A percentile compares a stretch with the other conserved stretches of the same genome.
Conservation (phyloP, 495 filamentous ascomycete species). For the Astrocystis sublimbata region DNA sequence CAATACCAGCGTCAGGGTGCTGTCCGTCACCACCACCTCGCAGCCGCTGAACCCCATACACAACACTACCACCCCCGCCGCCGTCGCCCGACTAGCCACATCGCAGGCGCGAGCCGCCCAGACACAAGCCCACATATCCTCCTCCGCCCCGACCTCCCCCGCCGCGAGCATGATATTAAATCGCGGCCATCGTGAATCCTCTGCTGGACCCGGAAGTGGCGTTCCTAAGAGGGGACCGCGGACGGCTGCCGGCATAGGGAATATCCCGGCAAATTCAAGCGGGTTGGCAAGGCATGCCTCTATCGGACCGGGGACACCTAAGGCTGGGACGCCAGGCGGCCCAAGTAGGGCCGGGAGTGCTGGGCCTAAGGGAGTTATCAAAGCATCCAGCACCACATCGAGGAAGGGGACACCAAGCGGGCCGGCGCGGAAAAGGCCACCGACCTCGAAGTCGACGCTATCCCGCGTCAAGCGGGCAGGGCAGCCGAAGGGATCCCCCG, state of each 20-base stretch:
- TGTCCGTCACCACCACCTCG: slow-evolving; percentile 36
- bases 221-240: slow-evolving; percentile 73
- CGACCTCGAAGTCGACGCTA: slow-evolving; percentile 58
- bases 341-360: slow-evolving; percentile 68
- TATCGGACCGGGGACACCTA: slow-evolving; percentile 83
- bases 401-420: slow-evolving; percentile 69
- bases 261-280: slow-evolving; percentile 68
- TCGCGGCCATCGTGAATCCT: slow-evolving; percentile 71
- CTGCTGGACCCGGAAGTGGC: slow-evolving; percentile 61
- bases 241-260: slow-evolving; percentile 63
- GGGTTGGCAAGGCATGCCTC: slow-evolving; percentile 77
- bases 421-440: slow-evolving; percentile 52
- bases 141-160: slow-evolving; percentile 67
- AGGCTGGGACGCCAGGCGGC: slow-evolving; percentile 63
- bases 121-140: slow-evolving; percentile 43
- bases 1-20: slow-evolving; percentile 28
- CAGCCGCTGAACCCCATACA: slow-evolving; percentile 50
- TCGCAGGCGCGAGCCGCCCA: slow-evolving; percentile 44
- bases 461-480: slow-evolving; percentile 52
- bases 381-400: slow-evolving; percentile 40
- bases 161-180: slow-evolving; percentile 62
- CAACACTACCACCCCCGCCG: slow-evolving; percentile 43
- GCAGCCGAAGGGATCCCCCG: slow-evolving; percentile 60
- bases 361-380: slow-evolving; percentile 61
- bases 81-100: slow-evolving; percentile 36